A percentile compares a stretch with the other conserved stretches of the same genome.
phyloP scores from a whole-genome alignment of 345 rosid genomes.

The Syzygium grande region DNA sequence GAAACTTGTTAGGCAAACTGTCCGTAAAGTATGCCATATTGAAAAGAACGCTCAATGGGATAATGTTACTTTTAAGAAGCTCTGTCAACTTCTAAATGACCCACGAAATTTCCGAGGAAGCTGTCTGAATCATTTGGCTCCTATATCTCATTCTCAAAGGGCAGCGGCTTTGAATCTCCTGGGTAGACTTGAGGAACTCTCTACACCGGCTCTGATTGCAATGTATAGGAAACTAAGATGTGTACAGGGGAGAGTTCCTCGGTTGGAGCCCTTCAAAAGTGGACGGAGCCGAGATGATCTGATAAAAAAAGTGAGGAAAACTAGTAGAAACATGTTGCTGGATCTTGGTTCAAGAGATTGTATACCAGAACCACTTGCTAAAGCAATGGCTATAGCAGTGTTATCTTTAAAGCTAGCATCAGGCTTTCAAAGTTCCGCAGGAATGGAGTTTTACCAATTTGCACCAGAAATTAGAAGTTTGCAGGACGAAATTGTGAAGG shows the following conservation, averaged over 20 bases:
- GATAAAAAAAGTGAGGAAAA: conserved; percentile 31
- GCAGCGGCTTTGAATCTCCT: conserved; percentile 36
- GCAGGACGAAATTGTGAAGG: conserved; percentile 70
- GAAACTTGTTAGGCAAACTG: conserved; percentile 36
- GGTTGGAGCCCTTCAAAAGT: conserved; percentile 12
- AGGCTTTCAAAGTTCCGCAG: conserved; percentile 18
- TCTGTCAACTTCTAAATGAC: conserved; percentile 42
- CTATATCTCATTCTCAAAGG: conserved; percentile 24
- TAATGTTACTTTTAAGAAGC: conserved; percentile 15
- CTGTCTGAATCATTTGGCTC: conserved; percentile 7
- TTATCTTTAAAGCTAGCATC: conserved; percentile 41
- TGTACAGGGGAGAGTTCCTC: conserved; percentile 23
- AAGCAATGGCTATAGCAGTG: conserved; percentile 59
- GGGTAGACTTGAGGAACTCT: conserved; percentile 42
- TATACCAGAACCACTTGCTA: conserved; percentile 56
- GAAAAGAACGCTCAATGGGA: conserved; percentile 9
- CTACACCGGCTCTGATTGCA: conserved; percentile 41
- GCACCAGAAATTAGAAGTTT: conserved; percentile 42
- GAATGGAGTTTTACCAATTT: conserved; percentile 28
- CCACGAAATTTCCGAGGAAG: conserved; percentile 34
- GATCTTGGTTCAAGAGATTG: conserved; percentile 30
- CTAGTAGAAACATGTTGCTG: conserved; percentile 47
- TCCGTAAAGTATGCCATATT: conserved; percentile 9
- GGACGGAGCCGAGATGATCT: conserved; percentile 28
- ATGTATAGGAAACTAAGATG: conserved; percentile 70